phyloP scores from a whole-genome alignment of 805 yeast species.

The Diddensiella santjacobensis region DNA sequence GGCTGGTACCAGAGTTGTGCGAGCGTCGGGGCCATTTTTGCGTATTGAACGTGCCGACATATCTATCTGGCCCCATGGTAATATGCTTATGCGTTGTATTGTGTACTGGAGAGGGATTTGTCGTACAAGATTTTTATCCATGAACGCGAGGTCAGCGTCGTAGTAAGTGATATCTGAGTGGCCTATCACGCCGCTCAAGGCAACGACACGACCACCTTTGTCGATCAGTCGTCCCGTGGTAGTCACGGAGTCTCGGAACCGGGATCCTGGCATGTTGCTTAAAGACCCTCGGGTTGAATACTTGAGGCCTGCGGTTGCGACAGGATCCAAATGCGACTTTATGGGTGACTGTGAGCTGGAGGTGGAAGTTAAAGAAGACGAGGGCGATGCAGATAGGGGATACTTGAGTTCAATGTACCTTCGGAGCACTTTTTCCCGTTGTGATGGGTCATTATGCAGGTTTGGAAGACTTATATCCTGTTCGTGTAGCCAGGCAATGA shows the following conservation, averaged over 20 bases:
- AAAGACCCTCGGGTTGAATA: slow-evolving; percentile 68
- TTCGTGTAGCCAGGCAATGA: background rate
- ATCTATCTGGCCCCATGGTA: background rate
- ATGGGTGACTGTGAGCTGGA: background rate
- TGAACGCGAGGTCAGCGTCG: background rate
- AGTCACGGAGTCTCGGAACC: slow-evolving; percentile 49
- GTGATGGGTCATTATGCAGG: background rate
- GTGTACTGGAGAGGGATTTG: background rate
- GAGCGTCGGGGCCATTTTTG: no score
- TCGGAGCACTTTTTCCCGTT: background rate
- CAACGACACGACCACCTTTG: slow-evolving; percentile 17
- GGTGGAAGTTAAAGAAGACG: background rate
- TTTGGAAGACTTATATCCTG: background rate
- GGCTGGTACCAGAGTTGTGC: no score
- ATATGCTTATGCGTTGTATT: background rate
- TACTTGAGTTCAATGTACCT: background rate
- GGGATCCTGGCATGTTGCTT: slow-evolving; percentile 60
- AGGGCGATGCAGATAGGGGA: background rate
- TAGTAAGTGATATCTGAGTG: background rate
- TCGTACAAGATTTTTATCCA: background rate
- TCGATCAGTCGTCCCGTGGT: slow-evolving; percentile 67
- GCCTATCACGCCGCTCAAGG: slow-evolving; percentile 52
- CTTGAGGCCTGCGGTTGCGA: slow-evolving; percentile 73
- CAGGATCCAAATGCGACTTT: background rate
- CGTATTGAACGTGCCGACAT: background rate